Base-by-base conservation (phyloP, 768 basidiomycete genomes). In the Postia placenta region DNA sequence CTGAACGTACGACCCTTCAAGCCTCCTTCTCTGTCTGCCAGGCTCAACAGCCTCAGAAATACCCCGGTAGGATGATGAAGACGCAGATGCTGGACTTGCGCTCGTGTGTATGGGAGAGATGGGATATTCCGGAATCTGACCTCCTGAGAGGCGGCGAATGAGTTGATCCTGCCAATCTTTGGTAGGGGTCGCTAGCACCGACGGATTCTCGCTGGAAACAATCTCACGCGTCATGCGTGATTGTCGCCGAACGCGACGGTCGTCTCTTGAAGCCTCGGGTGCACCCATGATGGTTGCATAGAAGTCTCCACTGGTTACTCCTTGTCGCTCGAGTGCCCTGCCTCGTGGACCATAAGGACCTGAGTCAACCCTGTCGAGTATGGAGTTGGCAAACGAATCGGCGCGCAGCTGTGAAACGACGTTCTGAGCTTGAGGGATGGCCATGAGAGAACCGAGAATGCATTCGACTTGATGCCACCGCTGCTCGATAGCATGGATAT, bases 391-490 rank as follows among this genome's bases (percentile, higher is more conserved):
- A 35, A 92, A 74, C 37, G 82, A 76, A 59, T 93, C 89, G 52
- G 79, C 76, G 46, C 76, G 74, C 39, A 90, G 64, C 56, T 87
- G 83, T 27, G 74, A 67, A 33, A 88, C 70, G 42, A 89, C 62
- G 28, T 68, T 69, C 60, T 82, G 79, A 0, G 87, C 81, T 49
- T 81, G 70, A 15, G 76, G 69, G 50, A 85, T 87, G 56, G 85
- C 79, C 43, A 93, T 72, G 45, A 94, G 74, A 11, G 85, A 83
- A 28, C 89, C 92, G 4, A 94, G 73, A n/a, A 94, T 69, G 11
- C 90, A 87, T 66, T 94, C 92, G 57, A 93, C 87, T 62, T 92
- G 87, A 58, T 94, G 92, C 81, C 92, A 87, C 58, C 91, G 69
- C 51, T 88, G 86, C 68, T 94, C 92, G 45, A 94, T 92, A 33